A percentile compares a stretch with the other conserved stretches of the same genome.
These are phyloP conservation scores for Alternaria consortialis DNA, from an alignment of 2,329 filamentous ascomycete species.

Conservation along the genomic window DNA sequence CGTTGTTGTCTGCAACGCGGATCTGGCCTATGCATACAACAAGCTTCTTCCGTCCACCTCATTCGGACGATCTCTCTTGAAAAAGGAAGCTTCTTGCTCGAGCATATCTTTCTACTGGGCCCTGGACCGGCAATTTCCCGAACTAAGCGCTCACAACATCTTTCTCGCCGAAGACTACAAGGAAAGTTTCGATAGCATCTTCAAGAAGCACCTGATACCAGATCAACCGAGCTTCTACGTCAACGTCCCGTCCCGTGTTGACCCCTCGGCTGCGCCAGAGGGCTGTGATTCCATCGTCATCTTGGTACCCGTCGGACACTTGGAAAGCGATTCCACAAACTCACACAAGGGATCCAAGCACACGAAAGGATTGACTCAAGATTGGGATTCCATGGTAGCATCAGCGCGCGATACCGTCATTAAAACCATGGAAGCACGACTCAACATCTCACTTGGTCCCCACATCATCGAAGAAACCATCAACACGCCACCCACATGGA, in stretches of 20 bases:
- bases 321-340: slow-evolving; percentile 58
- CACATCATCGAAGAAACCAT: slow-evolving; percentile 68
- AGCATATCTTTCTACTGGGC: slow-evolving; percentile 83
- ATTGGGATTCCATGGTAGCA: slow-evolving; percentile 69
- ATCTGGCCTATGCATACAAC: slow-evolving; percentile 78
- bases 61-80: slow-evolving; percentile 54
- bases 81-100: slow-evolving; percentile 70
- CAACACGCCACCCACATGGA: slow-evolving; percentile 73
- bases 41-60: slow-evolving; percentile 68
- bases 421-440: slow-evolving; percentile 67
- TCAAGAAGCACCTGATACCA: slow-evolving; percentile 73
- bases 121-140: slow-evolving; percentile 66
- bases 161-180: slow-evolving; percentile 78
- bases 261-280: slow-evolving; percentile 71
- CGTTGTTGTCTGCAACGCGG: slow-evolving; percentile 75
- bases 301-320: slow-evolving; percentile 76
- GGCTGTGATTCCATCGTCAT: slow-evolving; percentile 73
- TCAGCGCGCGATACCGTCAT: slow-evolving; percentile 69
- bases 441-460: slow-evolving; percentile 62
- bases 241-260: slow-evolving; percentile 76
- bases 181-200: slow-evolving; percentile 79
- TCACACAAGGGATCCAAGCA: slow-evolving; percentile 51
- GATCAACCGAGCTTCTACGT: slow-evolving; percentile 77
- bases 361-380: slow-evolving; percentile 57
- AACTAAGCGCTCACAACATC: slow-evolving; percentile 77